phyloP scores from a whole-genome alignment of 495 filamentous ascomycete species.

The Aspergillus incahuasiensis region DNA sequence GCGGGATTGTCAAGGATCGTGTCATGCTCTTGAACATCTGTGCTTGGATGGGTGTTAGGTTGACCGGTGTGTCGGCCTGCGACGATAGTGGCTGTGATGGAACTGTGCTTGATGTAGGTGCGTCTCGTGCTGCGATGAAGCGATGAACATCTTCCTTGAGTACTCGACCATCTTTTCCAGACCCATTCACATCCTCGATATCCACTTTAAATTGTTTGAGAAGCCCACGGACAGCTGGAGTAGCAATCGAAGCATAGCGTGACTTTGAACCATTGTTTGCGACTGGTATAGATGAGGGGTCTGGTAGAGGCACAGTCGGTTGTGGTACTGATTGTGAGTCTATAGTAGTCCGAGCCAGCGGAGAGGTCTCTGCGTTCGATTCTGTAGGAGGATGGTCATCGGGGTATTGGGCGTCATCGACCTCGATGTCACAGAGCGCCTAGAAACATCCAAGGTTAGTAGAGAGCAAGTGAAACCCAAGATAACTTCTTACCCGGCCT shows the following conservation, averaged over 20 bases:
- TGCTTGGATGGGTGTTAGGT: slow-evolving; percentile 72
- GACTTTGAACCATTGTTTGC: slow-evolving; percentile 20
- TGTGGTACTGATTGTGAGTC: slow-evolving; percentile 15
- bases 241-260: slow-evolving; percentile 70
- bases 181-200: slow-evolving; percentile 73
- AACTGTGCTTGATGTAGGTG: slow-evolving; percentile 7
- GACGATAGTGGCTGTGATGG: slow-evolving; percentile 19
- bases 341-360: slow-evolving; percentile 14
- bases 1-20: slow-evolving; percentile 78
- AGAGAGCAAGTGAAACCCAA: slow-evolving; percentile 9
- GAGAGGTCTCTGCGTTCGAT: slow-evolving; percentile 25
- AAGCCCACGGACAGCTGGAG: slow-evolving; percentile 87
- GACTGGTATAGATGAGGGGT: slow-evolving; percentile 1
- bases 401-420: slow-evolving; percentile 54
- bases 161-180: slow-evolving; percentile 88
- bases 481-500: slow-evolving; percentile 52
- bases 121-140: slow-evolving; percentile 45
- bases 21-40: slow-evolving; percentile 99
- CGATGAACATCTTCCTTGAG: slow-evolving; percentile 90
- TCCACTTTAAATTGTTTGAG: slow-evolving; percentile 71
- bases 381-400: slow-evolving; percentile 47
- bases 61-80: slow-evolving; percentile 61
- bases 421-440: slow-evolving; percentile 52
- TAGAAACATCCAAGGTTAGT: slow-evolving; percentile 11
- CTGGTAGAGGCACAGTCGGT: slow-evolving; percentile 14